Evolutionary conservation across 148 eudicot species (phyloP).

Genomic region (Camellia japonica): DNA sequence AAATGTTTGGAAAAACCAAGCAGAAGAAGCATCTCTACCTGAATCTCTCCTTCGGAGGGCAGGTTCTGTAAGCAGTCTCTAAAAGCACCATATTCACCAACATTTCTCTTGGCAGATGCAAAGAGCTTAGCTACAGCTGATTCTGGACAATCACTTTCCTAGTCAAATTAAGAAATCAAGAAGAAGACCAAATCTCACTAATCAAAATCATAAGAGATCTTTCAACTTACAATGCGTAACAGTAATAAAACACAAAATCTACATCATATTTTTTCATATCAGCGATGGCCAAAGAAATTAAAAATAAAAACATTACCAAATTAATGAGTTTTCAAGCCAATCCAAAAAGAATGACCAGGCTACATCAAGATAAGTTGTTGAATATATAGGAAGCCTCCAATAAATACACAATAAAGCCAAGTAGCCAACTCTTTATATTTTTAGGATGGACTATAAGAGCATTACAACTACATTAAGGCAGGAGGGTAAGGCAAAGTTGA

Average conservation of each 20-base stretch:
- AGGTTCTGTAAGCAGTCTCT: conserved; percentile 57
- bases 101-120: conserved; percentile 49
- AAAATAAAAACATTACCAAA: not conserved
- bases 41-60: conserved; percentile 60
- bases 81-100: conserved; percentile 33
- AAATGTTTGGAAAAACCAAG: not conserved
- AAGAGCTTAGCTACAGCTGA: conserved; percentile 66
- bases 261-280: not conserved
- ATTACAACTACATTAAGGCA: conserved; percentile 1
- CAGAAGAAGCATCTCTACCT: conserved; percentile 26
- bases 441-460: not conserved
- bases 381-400: not conserved
- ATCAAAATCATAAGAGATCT: conserved; percentile 1
- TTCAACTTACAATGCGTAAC: not conserved
- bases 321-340: not conserved
- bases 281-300: not conserved
- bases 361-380: not conserved
- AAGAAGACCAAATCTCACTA: not conserved
- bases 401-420: not conserved
- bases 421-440: not conserved
- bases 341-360: not conserved
- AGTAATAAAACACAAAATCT: not conserved
- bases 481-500: not conserved
- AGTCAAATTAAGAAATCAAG: conserved; percentile 8
- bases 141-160: conserved; percentile 72